A percentile compares a stretch with the other conserved stretches of the same genome.
Evolutionary conservation across 2,329 filamentous ascomycete genomes (phyloP).

Genomic region (Curvularia spicifera): DNA sequence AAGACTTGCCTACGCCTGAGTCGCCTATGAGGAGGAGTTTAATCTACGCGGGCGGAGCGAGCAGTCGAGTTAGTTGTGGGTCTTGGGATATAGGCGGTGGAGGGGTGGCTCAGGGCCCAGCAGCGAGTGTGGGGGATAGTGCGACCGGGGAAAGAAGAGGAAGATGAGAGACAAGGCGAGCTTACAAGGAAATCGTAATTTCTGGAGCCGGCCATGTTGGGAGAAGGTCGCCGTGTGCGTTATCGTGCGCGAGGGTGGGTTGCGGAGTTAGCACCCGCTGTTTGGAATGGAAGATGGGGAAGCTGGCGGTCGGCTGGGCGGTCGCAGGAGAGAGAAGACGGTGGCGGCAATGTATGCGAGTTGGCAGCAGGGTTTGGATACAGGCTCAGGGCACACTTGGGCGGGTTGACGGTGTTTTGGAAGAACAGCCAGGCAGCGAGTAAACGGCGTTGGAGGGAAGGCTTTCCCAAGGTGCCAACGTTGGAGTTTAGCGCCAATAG

Average conservation of each 20-base stretch:
- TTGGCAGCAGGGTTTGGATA: neutral
- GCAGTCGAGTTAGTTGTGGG: conserved; percentile 21
- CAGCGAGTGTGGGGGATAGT: conserved; percentile 9
- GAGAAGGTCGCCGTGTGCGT: conserved; percentile 18
- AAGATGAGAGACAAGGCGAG: conserved; percentile 21
- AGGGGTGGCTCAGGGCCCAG: conserved; percentile 14
- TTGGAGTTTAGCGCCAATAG: conserved; percentile 20
- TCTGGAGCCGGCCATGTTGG: conserved; percentile 87
- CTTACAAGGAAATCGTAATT: conserved; percentile 99
- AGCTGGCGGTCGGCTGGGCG: conserved; percentile 10
- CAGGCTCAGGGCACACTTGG: conserved; percentile 5
- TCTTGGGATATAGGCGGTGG: conserved; percentile 11
- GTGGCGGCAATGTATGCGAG: conserved; percentile 1
- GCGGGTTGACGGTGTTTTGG: conserved; percentile 5
- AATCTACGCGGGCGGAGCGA: conserved; percentile 65
- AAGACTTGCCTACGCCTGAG: conserved; percentile 95
- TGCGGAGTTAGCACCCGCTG: conserved; percentile 36
- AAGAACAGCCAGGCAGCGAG: conserved; percentile 16
- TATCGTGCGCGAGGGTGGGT: conserved; percentile 25
- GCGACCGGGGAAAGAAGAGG: conserved; percentile 16
- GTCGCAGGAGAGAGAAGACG: conserved; percentile 1
- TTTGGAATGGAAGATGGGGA: conserved; percentile 18
- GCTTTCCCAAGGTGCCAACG: conserved; percentile 18
- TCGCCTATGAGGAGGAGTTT: conserved; percentile 96
- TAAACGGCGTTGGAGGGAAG: conserved; percentile 17